phyloP scores from a whole-genome alignment of 1,284 basidiomycete species.

The Phellinidium pouzarii region DNA sequence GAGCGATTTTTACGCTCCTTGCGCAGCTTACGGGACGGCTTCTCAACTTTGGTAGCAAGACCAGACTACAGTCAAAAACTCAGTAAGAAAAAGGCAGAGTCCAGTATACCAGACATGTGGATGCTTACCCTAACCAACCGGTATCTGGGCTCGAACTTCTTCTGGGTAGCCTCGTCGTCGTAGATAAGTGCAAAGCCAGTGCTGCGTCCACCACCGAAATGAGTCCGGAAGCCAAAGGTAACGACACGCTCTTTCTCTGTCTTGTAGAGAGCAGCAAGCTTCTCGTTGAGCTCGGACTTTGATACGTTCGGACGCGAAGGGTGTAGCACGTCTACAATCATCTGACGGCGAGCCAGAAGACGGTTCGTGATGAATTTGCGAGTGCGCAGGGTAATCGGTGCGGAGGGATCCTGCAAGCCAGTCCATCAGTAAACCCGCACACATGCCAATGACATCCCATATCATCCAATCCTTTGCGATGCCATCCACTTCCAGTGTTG shows the following conservation, averaged over 20 bases:
- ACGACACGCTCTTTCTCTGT: constrained; percentile 72
- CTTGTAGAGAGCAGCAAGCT: constrained; percentile 81
- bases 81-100: not conserved
- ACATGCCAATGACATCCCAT: not conserved
- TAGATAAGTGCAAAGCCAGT: constrained; percentile 98
- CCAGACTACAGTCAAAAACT: constrained; percentile 56
- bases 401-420: constrained; percentile 53
- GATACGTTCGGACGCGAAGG: constrained; percentile 94
- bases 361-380: constrained; percentile 99
- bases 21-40: constrained; percentile 94
- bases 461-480: not conserved
- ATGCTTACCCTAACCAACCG: constrained; percentile 86
- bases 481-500: constrained; percentile 4
- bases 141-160: constrained; percentile 96
- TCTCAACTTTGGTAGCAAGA: constrained; percentile 79
- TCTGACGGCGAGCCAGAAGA: constrained; percentile 88
- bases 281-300: constrained; percentile 89
- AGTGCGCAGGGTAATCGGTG: constrained; percentile 95
- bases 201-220: constrained; percentile 97
- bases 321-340: constrained; percentile 94
- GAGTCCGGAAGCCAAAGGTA: constrained; percentile 80
- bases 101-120: not conserved
- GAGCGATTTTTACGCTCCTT: constrained; percentile 99
- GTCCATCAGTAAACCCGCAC: constrained; percentile 20
- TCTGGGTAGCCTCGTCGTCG: constrained; percentile 92